Evolutionary conservation across 345 rosid species (phyloP).

Genomic region (Populus alba): DNA sequence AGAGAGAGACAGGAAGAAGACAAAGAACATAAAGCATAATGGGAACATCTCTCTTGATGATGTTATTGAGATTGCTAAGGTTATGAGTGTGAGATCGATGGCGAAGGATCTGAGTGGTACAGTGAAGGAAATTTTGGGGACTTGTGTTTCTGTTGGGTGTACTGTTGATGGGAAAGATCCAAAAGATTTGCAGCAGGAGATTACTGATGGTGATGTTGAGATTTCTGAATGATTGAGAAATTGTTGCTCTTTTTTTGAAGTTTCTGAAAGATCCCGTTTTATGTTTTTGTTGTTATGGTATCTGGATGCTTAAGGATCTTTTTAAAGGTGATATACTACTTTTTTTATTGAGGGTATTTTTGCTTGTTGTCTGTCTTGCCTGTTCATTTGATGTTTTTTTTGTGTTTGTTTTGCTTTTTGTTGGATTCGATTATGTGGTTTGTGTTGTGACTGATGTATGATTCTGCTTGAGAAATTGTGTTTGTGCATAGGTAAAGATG

Average conservation of each 20-base stretch:
- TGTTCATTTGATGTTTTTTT: neutral
- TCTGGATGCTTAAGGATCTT: neutral
- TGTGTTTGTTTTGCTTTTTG: neutral
- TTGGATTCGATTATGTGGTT: neutral
- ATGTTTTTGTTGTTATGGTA: neutral
- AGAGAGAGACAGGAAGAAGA: conserved; percentile 17
- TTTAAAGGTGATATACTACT: neutral
- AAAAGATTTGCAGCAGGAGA: conserved; percentile 17
- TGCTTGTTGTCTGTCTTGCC: neutral
- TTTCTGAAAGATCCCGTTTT: neutral
- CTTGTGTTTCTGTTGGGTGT: conserved; percentile 23
- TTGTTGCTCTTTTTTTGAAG: neutral
- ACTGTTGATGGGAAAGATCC: conserved; percentile 21
- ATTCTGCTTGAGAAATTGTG: neutral
- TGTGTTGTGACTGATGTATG: neutral
- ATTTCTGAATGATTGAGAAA: conserved; percentile 8
- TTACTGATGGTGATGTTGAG: conserved; percentile 22
- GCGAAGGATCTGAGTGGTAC: conserved; percentile 16
- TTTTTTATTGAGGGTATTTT: neutral
- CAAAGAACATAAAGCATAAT: conserved; percentile 15
- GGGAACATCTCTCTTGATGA: conserved; percentile 15
- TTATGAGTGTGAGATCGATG: conserved; percentile 14
- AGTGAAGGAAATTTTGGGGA: conserved; percentile 14
- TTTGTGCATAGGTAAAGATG: neutral
- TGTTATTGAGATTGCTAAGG: conserved; percentile 18